Percentiles rank a stretch among this genome's conserved stretches.
Evolutionary conservation across 176 grass and related monocot species (phyloP).

Genomic region (Musa schizocarpa): DNA sequence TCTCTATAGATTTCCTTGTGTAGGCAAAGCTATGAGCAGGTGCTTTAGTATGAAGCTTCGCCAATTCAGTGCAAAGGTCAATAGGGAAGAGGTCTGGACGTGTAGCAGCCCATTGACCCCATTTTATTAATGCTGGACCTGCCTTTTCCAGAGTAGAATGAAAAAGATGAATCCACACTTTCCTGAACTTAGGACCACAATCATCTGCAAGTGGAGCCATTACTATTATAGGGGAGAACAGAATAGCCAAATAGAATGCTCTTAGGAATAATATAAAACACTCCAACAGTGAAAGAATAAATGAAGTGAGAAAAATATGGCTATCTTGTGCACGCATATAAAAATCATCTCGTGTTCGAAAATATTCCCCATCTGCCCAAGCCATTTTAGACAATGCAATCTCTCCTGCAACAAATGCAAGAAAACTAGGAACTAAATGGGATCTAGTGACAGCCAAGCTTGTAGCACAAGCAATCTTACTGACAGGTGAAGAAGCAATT

Average conservation of each 20-base stretch:
- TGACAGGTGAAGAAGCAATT: slow-evolving; percentile 37
- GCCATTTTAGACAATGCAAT: slow-evolving; percentile 39
- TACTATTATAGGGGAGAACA: slow-evolving; percentile 80
- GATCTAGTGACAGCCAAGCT: slow-evolving; percentile 63
- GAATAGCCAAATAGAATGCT: slow-evolving; percentile 63
- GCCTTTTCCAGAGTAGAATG: slow-evolving; percentile 73
- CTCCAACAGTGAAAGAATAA: slow-evolving; percentile 61
- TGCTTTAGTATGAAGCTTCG: slow-evolving; percentile 83
- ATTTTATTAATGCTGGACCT: slow-evolving; percentile 99
- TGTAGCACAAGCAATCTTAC: slow-evolving; percentile 49
- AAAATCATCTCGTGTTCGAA: slow-evolving; percentile 42
- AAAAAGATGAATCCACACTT: slow-evolving; percentile 73
- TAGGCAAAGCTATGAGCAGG: slow-evolving; percentile 76
- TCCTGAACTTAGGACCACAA: slow-evolving; percentile 58
- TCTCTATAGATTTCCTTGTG: slow-evolving; percentile 87
- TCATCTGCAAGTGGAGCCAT: slow-evolving; percentile 82
- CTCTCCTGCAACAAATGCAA: slow-evolving; percentile 57
- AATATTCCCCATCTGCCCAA: slow-evolving; percentile 70
- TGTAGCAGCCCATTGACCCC: slow-evolving; percentile 98
- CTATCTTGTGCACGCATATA: slow-evolving; percentile 75
- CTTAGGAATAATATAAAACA: slow-evolving; percentile 72
- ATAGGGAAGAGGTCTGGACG: slow-evolving; percentile 77
- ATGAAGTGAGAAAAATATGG: slow-evolving; percentile 45
- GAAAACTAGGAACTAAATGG: slow-evolving; percentile 54
- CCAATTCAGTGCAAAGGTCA: slow-evolving; percentile 69